Base-by-base conservation (phyloP, 1,139 yeast genomes). In the Hansenula sp. region DNA sequence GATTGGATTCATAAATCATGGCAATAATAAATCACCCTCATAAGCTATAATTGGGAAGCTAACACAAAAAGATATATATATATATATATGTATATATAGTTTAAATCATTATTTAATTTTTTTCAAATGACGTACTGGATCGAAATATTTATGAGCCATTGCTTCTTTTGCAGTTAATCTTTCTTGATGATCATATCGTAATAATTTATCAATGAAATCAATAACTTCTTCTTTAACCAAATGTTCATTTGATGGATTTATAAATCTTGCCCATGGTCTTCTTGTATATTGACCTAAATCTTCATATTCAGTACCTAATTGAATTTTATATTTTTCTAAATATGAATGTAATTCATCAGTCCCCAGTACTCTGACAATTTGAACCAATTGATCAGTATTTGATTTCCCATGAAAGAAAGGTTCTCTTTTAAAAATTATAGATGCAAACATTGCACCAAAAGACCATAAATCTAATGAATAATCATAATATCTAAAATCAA, bases 401-500 rank as follows among this genome's bases (percentile, higher is more conserved):
- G 88, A 79, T 46, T 80, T 82, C 9, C 94, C 94, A 47, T 84
- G 77, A 65, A 84, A 84, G 44, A 84, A 79, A 10, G 92, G 92
- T 52, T 84, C 94, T 53, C 76, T 79, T 52, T 79, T 80, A 64
- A 84, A 83, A 29, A 83, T 72, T 32, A 84, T 82, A 3, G 89
- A 84, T 2, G 90, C 92, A 40, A 84, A 60, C 75, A 82, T 84
- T 46, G 90, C 84, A 12, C 94, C 94, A 36, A 82, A 84, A 4
- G 88, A 80, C 94, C 94, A 84, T 42, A 84, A 65, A 62, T 84
- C 94, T 42, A 84, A 68, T 8, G 89, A 80, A 59, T 84, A 84
- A 59, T 84, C 92, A 58, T 84, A 84, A 55, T 79, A 83, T 58
- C 81, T 83, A 49, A 79, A 73, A 60, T 84, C 83, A 17, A 84